Conservation (phyloP, 306 rosid species). For the Trifolium fragiferum region DNA sequence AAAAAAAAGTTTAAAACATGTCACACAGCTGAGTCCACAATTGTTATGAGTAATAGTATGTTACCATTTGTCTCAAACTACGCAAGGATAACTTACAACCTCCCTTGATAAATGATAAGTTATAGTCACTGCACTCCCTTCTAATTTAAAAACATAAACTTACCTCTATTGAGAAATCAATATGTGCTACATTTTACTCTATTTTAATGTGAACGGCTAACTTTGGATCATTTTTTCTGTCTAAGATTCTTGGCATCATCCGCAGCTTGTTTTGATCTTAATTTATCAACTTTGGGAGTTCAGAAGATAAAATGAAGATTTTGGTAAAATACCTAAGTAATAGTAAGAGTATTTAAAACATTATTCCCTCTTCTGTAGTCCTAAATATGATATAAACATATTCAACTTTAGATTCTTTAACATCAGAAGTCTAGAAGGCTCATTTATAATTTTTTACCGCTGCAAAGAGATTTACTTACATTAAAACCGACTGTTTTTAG, state of each 20-base stretch:
- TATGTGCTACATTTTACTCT: constrained; percentile 7
- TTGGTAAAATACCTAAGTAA: not conserved
- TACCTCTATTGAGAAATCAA: not conserved
- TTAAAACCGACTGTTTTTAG: not conserved
- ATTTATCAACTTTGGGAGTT: not conserved
- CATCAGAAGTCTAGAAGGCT: not conserved
- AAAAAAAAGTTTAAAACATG: constrained; percentile 32
- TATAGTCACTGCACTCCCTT: not conserved
- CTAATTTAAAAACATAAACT: not conserved
- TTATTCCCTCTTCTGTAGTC: not conserved
- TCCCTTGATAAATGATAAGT: not conserved
- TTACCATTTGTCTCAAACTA: constrained; percentile 7
- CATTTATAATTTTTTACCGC: not conserved
- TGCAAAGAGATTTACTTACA: not conserved
- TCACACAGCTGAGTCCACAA: constrained; percentile 23
- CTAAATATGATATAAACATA: not conserved
- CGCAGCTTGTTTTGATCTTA: not conserved
- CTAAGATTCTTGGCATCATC: constrained; percentile 6
- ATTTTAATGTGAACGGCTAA: not conserved
- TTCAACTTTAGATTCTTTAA: not conserved
- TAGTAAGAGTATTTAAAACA: constrained; percentile 1
- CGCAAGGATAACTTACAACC: not conserved
- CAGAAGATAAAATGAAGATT: not conserved
- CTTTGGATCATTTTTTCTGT: not conserved
- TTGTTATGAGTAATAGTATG: constrained; percentile 17